phyloP scores from a whole-genome alignment of 495 filamentous ascomycete species.

The Penicillium chermesinum region DNA sequence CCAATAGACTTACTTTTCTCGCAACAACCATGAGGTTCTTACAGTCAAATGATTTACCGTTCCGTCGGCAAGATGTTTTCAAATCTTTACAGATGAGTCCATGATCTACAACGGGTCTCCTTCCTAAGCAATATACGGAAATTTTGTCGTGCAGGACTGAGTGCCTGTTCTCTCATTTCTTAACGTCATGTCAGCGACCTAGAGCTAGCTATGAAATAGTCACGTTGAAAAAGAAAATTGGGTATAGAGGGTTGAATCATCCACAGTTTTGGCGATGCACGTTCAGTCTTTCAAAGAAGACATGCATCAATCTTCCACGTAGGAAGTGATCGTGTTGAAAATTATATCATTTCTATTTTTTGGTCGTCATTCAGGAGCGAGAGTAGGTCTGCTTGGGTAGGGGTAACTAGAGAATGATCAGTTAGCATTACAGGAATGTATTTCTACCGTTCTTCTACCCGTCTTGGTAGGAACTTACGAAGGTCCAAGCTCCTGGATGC shows the following conservation, averaged over 20 bases:
- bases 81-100: no score
- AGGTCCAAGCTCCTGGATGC: conserved; percentile 90
- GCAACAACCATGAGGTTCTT: no score
- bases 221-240: conserved; percentile 17
- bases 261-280: conserved; percentile 24
- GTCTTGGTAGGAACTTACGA: conserved; percentile 66
- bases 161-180: conserved; percentile 14
- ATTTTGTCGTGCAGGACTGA: background rate
- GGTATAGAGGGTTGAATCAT: conserved; percentile 51
- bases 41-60: no score
- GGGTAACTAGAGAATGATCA: conserved; percentile 55
- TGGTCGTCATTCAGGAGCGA: conserved; percentile 27
- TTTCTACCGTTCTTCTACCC: no score
- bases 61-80: background rate
- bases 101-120: no score
- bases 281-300: conserved; percentile 9
- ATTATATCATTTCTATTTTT: conserved; percentile 17
- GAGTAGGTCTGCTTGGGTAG: conserved; percentile 74
- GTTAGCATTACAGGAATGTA: conserved; percentile 11
- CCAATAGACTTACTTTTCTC: no score
- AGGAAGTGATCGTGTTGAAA: conserved; percentile 12
- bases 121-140: no score
- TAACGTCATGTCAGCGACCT: conserved; percentile 33
- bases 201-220: conserved; percentile 10
- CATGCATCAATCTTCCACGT: conserved; percentile 14